Conservation (phyloP, 805 yeast species). For the Yamadazyma kitorensis region DNA sequence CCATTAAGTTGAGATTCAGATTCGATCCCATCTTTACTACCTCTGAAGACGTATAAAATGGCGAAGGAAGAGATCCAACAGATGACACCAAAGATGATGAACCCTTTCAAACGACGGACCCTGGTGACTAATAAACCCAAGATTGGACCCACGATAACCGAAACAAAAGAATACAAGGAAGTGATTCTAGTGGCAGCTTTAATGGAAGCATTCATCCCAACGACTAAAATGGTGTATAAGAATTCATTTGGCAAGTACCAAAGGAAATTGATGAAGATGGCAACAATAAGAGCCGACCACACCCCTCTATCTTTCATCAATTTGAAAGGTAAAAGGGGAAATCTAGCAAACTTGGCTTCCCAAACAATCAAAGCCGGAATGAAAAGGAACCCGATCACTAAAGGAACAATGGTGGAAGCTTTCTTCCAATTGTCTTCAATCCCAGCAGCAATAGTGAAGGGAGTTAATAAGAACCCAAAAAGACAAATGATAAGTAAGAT, state of each 20-base stretch:
- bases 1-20: slow-evolving; percentile 35
- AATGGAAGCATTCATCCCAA: slow-evolving; percentile 57
- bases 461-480: slow-evolving; percentile 65
- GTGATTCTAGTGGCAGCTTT: slow-evolving; percentile 67
- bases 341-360: slow-evolving; percentile 54
- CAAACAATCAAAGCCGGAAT: slow-evolving; percentile 59
- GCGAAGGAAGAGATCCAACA: slow-evolving; percentile 65
- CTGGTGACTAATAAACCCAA: slow-evolving; percentile 53
- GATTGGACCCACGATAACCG: slow-evolving; percentile 57
- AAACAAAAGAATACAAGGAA: slow-evolving; percentile 60
- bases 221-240: slow-evolving; percentile 62
- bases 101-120: slow-evolving; percentile 54
- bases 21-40: slow-evolving; percentile 36
- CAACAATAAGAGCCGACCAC: slow-evolving; percentile 65
- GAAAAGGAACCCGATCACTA: slow-evolving; percentile 62
- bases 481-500: slow-evolving; percentile 51
- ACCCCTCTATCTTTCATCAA: slow-evolving; percentile 68
- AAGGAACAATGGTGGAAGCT: slow-evolving; percentile 64
- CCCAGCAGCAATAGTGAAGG: slow-evolving; percentile 78
- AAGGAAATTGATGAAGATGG: slow-evolving; percentile 55
- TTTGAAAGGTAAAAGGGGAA: slow-evolving; percentile 62
- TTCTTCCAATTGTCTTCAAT: slow-evolving; percentile 50
- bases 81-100: slow-evolving; percentile 55
- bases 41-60: slow-evolving; percentile 54
- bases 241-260: slow-evolving; percentile 71